Evolutionary conservation across 805 yeast genomes (phyloP).

Genomic region (Schwanniomyces yamadae): DNA sequence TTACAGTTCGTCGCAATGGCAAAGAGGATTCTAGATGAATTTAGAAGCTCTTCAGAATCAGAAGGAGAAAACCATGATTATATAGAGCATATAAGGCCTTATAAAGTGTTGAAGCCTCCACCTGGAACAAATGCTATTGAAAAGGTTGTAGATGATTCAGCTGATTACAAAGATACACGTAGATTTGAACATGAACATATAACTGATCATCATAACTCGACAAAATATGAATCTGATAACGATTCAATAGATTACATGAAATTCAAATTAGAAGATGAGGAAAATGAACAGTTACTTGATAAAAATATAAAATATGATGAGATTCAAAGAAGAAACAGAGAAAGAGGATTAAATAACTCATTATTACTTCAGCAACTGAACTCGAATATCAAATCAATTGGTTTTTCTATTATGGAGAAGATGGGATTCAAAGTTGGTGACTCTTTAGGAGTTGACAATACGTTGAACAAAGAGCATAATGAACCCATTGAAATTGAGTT

Average conservation of each 20-base stretch:
- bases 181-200: too few relatives aligned
- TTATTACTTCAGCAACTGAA: slow-evolving; percentile 4
- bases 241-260: slow-evolving; percentile 11
- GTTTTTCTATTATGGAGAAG: slow-evolving; percentile 52
- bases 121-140: not conserved
- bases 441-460: slow-evolving; percentile 34
- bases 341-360: slow-evolving; percentile 7
- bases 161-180: not conserved
- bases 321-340: not conserved
- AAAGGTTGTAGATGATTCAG: not conserved
- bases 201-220: too few relatives aligned
- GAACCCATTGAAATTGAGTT: slow-evolving; percentile 30
- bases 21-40: slow-evolving; percentile 3
- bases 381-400: slow-evolving; percentile 33
- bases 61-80: not conserved
- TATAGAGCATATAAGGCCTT: not conserved
- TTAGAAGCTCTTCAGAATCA: slow-evolving; percentile 5
- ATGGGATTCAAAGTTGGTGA: slow-evolving; percentile 59
- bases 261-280: slow-evolving; percentile 3
- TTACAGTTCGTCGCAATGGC: slow-evolving; percentile 1
- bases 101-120: slow-evolving; percentile 1
- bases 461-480: slow-evolving; percentile 15
- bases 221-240: not conserved
- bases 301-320: slow-evolving; percentile 2
- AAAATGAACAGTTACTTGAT: not conserved